Evolutionary conservation across 1,139 yeast species (phyloP).

Genomic region (Spathaspora sp.): DNA sequence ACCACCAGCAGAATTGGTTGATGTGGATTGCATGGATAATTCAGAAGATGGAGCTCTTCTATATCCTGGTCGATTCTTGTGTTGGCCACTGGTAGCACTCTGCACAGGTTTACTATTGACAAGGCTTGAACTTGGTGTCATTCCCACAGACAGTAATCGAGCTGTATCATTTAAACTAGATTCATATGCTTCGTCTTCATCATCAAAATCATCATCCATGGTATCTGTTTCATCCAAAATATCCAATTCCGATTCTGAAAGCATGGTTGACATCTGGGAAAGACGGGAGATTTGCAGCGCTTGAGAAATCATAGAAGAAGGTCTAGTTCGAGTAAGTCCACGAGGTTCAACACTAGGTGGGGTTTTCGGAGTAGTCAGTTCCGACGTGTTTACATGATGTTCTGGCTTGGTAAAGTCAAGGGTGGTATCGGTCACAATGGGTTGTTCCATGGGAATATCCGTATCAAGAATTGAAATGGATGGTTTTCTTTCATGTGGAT

Average conservation of each 20-base stretch:
- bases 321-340: conserved; percentile 40
- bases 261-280: conserved; percentile 56
- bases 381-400: neutral
- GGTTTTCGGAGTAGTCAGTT: conserved; percentile 8
- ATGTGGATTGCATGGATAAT: conserved; percentile 33
- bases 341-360: conserved; percentile 12
- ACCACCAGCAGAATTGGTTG: conserved; percentile 27
- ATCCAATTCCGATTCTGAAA: conserved; percentile 47
- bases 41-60: conserved; percentile 39
- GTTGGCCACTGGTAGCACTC: neutral
- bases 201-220: conserved; percentile 43
- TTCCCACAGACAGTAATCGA: conserved; percentile 8
- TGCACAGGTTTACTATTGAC: conserved; percentile 4
- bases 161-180: conserved; percentile 28
- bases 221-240: conserved; percentile 46
- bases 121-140: conserved; percentile 11
- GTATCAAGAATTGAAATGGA: conserved; percentile 3
- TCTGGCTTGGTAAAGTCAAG: conserved; percentile 1
- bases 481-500: conserved; percentile 1
- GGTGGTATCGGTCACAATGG: neutral
- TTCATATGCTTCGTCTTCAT: conserved; percentile 34
- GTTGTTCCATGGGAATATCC: neutral
- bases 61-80: conserved; percentile 32
- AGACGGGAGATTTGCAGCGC: conserved; percentile 54
- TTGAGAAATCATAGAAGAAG: conserved; percentile 67